Evolutionary conservation across 495 filamentous ascomycete species (phyloP), one percentile per base, ranked within the genome.

Genomic region (Tuber magnatum): DNA sequence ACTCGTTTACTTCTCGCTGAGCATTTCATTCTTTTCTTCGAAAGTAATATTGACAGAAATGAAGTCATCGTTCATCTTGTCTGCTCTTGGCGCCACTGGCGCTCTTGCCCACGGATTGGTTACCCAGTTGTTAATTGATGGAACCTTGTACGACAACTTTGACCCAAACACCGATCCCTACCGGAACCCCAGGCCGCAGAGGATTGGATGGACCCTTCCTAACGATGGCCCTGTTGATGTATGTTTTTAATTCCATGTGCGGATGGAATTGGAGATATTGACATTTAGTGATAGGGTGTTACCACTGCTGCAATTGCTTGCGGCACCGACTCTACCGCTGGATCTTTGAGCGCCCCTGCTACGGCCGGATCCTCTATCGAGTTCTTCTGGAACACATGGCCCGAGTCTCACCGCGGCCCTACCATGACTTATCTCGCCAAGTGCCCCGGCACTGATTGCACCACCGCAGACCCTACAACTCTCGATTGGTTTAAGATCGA

Each of bases 401-500:
- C 92, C 18, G 84, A 86, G 3, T 86, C 84, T 40, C 91, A 92
- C 80, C 85, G 88, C 74, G 90, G 92, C 38, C 91, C 92, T 16
- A 90, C 93, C 82, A 89, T 94, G 73, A 84, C 84, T 14, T 94
- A 93, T 83, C 83, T 95, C 2, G 92, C 92, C 71, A 87, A 89
- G 76, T 94, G 92, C 87, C 76, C 76, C 6, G 87, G 88, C 77
- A 91, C 91, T 35, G 85, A 89, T 74, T 93, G 91, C 86, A 85
- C 88, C 72, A 86, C 82, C 3, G 91, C 89, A 32, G 87, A 91
- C 84, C 90, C 91, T 85, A 86, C 85, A 1, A 84, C 86, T 2
- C 78, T 94, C 40, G 81, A 90, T 76, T 94, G 89, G 84, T 91
- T 94, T 87, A 94, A 94, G 89, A 92, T 94, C 78, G 87, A 86